A percentile compares a stretch with the other conserved stretches of the same genome.
phyloP scores from a whole-genome alignment of 1,284 basidiomycete species.

The Mycosarcoma maydis region DNA sequence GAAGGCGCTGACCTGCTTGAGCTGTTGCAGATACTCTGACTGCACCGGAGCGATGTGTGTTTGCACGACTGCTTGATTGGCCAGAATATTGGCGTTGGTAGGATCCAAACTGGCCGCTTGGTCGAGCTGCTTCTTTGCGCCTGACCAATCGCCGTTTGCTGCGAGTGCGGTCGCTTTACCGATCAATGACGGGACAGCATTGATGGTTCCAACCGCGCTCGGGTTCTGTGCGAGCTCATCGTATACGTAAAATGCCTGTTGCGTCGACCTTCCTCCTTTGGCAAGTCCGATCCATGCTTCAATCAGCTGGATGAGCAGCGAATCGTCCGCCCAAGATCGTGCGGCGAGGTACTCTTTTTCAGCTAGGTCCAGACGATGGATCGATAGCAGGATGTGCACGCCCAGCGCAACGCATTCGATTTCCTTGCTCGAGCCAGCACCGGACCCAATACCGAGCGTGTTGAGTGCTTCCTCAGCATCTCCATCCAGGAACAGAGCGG shows the following conservation, averaged over 20 bases:
- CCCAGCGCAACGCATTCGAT: conserved; percentile 63
- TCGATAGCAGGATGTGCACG: conserved; percentile 64
- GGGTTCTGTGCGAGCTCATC: conserved; percentile 65
- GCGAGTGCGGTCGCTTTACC: conserved; percentile 61
- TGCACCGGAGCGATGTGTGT: conserved; percentile 1
- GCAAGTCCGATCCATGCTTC: conserved; percentile 64
- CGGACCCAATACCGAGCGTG: conserved; percentile 48
- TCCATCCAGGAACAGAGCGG: conserved; percentile 55
- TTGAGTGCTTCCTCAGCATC: conserved; percentile 59
- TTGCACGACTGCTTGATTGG: conserved; percentile 45
- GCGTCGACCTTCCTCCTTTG: conserved; percentile 59
- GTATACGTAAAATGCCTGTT: conserved; percentile 66
- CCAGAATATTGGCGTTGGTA: conserved; percentile 33
- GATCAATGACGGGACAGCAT: conserved; percentile 45
- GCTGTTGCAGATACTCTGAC: conserved; percentile 7
- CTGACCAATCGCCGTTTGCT: conserved; percentile 41
- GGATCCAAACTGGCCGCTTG: conserved; percentile 45
- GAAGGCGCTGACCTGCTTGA: conserved; percentile 17
- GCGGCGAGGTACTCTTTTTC: conserved; percentile 62
- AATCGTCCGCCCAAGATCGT: conserved; percentile 62
- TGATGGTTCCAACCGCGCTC: conserved; percentile 25
- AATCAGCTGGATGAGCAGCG: conserved; percentile 63
- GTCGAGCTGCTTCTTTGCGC: conserved; percentile 44
- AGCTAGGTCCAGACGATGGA: conserved; percentile 62
- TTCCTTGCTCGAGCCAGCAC: conserved; percentile 41